These are phyloP conservation scores for Cyclotella atomus DNA, from an alignment of 108 stramenopile genomes.

Conservation along the genomic window DNA sequence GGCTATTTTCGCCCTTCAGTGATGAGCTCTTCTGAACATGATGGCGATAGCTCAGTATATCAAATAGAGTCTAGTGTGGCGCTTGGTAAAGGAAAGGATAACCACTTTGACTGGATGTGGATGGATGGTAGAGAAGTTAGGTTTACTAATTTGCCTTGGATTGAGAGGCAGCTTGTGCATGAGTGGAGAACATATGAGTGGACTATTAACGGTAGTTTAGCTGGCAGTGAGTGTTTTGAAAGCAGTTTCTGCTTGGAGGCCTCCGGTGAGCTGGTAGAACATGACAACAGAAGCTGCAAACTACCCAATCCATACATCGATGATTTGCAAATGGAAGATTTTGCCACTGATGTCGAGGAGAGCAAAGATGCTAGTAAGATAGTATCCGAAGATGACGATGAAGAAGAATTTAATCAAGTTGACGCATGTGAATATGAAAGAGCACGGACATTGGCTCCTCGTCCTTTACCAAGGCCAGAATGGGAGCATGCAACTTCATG, in stretches of 20 bases:
- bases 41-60: conserved; percentile 12
- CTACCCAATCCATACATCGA: neutral
- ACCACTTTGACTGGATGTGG: conserved; percentile 42
- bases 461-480: conserved; percentile 60
- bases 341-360: neutral
- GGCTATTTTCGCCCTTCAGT: conserved; percentile 32
- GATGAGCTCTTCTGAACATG: neutral
- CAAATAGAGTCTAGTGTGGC: conserved; percentile 6
- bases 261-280: neutral
- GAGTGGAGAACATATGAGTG: conserved; percentile 85
- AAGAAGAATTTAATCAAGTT: conserved; percentile 24
- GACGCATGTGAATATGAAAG: conserved; percentile 52
- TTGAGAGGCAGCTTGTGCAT: conserved; percentile 82
- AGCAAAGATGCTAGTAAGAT: conserved; percentile 17
- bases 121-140: conserved; percentile 51
- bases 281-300: neutral
- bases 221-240: conserved; percentile 26
- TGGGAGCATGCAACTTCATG: conserved; percentile 77
- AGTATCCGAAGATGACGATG: conserved; percentile 30
- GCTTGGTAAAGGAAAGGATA: conserved; percentile 21
- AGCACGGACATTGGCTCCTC: conserved; percentile 75
- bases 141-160: conserved; percentile 78
- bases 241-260: neutral
- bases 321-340: conserved; percentile 5
- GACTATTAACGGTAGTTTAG: conserved; percentile 7